Percentiles rank a stretch among this genome's conserved stretches.
Evolutionary conservation across 495 filamentous ascomycete genomes (phyloP).

Genomic region (Aspergillus diversus): DNA sequence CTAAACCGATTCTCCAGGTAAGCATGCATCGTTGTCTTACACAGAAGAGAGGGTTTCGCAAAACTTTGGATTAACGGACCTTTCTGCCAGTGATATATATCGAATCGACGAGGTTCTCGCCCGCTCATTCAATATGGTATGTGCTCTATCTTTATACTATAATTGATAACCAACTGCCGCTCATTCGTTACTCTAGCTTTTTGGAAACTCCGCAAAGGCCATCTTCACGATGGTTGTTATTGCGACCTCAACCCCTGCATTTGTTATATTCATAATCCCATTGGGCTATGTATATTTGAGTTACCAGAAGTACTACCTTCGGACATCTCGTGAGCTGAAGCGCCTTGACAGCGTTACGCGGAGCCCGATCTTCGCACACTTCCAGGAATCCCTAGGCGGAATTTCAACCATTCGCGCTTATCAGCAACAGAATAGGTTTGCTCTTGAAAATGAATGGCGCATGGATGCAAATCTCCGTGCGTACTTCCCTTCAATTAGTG

Average conservation of each 20-base stretch:
- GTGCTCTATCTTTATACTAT: slow-evolving; percentile 16
- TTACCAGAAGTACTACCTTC: slow-evolving; percentile 96
- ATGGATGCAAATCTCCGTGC: slow-evolving; percentile 95
- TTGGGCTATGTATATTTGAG: slow-evolving; percentile 82
- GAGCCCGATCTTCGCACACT: slow-evolving; percentile 97
- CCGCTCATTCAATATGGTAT: slow-evolving; percentile 82
- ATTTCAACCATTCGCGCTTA: slow-evolving; percentile 98
- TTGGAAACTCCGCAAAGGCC: slow-evolving; percentile 84
- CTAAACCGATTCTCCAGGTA: slow-evolving; percentile 95
- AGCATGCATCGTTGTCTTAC: slow-evolving; percentile 25
- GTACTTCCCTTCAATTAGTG: slow-evolving; percentile 94
- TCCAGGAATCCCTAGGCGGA: slow-evolving; percentile 95
- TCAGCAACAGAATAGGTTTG: slow-evolving; percentile 82
- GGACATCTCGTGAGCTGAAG: slow-evolving; percentile 95
- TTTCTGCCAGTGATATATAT: slow-evolving; percentile 77
- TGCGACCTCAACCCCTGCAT: slow-evolving; percentile 76
- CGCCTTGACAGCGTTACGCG: slow-evolving; percentile 92
- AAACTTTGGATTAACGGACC: background rate
- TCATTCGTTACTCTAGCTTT: slow-evolving; percentile 60
- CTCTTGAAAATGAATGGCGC: slow-evolving; percentile 94
- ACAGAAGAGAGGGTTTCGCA: background rate
- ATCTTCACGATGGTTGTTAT: slow-evolving; percentile 88
- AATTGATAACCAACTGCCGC: background rate
- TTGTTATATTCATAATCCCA: slow-evolving; percentile 79
- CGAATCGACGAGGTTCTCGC: slow-evolving; percentile 94